These are phyloP conservation scores for Kokia cookei DNA, from an alignment of 441 rosid species.

Conservation along the genomic window DNA sequence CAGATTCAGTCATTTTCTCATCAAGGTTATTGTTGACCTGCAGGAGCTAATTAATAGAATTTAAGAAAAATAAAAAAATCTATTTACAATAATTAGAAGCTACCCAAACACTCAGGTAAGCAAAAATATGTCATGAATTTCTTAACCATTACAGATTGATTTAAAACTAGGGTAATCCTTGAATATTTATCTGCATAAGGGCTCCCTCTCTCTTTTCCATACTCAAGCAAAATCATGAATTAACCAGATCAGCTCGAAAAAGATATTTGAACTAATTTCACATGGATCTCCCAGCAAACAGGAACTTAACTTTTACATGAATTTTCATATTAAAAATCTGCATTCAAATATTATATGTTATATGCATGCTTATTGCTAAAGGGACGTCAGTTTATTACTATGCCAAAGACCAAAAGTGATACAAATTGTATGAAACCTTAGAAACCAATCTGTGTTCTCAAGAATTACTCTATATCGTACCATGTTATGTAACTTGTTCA, in stretches of 20 bases:
- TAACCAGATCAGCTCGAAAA: background rate
- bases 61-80: background rate
- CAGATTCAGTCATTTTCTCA: slow-evolving; percentile 15
- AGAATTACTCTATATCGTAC: background rate
- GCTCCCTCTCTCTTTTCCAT: background rate
- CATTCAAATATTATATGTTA: background rate
- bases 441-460: background rate
- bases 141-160: background rate
- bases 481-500: background rate
- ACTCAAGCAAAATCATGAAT: background rate
- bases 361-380: background rate
- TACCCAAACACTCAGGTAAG: background rate
- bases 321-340: background rate
- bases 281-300: background rate
- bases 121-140: background rate
- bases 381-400: background rate
- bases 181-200: background rate
- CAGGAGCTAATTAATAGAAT: background rate
- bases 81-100: background rate
- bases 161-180: background rate
- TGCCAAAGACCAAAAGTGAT: background rate
- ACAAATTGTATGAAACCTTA: background rate
- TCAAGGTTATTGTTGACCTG: slow-evolving; percentile 24
- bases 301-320: background rate
- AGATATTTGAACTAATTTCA: background rate